phyloP scores from a whole-genome alignment of 495 filamentous ascomycete genomes.

The Annulohypoxylon moriforme region DNA sequence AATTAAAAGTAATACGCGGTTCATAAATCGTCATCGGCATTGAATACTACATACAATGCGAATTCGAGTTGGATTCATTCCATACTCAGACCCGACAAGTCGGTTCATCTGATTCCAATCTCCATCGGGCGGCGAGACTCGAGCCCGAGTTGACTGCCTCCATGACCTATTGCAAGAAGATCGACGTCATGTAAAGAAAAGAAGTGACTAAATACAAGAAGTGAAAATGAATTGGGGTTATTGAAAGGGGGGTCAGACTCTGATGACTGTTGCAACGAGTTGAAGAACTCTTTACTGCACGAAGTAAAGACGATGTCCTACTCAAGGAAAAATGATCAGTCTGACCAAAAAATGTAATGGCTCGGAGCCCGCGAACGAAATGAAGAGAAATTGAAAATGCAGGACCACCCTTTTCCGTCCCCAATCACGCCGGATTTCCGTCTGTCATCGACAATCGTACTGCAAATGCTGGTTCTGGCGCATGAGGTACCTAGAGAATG shows the following conservation, averaged over 20 bases:
- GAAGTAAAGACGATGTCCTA: constrained; percentile 8
- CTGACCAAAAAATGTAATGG: constrained; percentile 34
- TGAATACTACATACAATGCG: constrained; percentile 34
- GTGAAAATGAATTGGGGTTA: constrained; percentile 23
- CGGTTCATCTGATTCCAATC: not conserved
- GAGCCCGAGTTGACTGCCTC: not conserved
- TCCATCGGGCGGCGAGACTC: not conserved
- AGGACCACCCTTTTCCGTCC: constrained; percentile 31
- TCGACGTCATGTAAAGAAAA: constrained; percentile 19
- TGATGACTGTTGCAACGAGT: constrained; percentile 9
- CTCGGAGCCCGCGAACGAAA: constrained; percentile 40
- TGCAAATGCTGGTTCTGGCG: constrained; percentile 27
- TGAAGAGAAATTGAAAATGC: constrained; percentile 39
- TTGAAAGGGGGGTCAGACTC: constrained; percentile 36
- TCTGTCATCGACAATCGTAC: constrained; percentile 42
- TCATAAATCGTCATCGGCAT: constrained; percentile 39
- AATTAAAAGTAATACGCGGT: not conserved
- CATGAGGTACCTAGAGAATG: constrained; percentile 15
- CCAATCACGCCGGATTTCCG: constrained; percentile 32
- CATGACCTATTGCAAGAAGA: constrained; percentile 12
- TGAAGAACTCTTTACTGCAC: not conserved
- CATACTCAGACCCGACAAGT: constrained; percentile 10
- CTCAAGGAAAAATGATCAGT: constrained; percentile 18
- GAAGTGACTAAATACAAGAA: constrained; percentile 38
- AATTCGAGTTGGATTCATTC: constrained; percentile 11